Conservation (phyloP, 345 rosid species). For the Camelina hispida region DNA sequence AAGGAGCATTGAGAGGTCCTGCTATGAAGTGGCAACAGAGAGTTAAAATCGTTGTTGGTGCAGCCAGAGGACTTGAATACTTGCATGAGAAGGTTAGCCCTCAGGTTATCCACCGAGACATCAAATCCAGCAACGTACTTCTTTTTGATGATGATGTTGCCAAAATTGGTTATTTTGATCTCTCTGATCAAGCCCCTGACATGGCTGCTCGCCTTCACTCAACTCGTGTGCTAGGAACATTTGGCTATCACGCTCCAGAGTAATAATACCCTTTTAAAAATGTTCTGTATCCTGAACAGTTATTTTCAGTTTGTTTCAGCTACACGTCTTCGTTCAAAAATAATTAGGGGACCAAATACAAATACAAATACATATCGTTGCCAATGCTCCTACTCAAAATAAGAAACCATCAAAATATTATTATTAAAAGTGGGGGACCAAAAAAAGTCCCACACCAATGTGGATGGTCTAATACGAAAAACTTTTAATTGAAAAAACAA, state of each 20-base stretch:
- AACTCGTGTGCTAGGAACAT: slow-evolving; percentile 93
- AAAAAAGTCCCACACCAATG: too few relatives aligned
- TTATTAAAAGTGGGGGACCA: too few relatives aligned
- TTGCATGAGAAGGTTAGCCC: slow-evolving; percentile 86
- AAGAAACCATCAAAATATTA: too few relatives aligned
- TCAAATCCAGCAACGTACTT: slow-evolving; percentile 86
- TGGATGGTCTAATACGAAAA: background rate
- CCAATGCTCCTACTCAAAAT: too few relatives aligned
- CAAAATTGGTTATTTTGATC: slow-evolving; percentile 90
- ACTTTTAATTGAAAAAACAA: slow-evolving; percentile 5
- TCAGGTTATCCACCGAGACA: slow-evolving; percentile 79
- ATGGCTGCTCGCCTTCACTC: slow-evolving; percentile 92
- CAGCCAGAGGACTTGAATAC: slow-evolving; percentile 93
- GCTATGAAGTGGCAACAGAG: slow-evolving; percentile 90
- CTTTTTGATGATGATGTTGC: slow-evolving; percentile 85
- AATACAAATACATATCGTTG: too few relatives aligned
- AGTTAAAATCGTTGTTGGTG: slow-evolving; percentile 89
- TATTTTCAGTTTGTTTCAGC: background rate
- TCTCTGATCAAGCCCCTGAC: slow-evolving; percentile 94
- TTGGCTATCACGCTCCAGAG: slow-evolving; percentile 99
- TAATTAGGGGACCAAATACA: too few relatives aligned
- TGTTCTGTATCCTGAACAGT: background rate
- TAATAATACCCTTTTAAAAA: slow-evolving; percentile 50
- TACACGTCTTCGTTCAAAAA: background rate
- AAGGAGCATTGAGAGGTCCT: slow-evolving; percentile 86